Evolutionary conservation across 257 asterid species (phyloP).

Genomic region (Echites panduratus): DNA sequence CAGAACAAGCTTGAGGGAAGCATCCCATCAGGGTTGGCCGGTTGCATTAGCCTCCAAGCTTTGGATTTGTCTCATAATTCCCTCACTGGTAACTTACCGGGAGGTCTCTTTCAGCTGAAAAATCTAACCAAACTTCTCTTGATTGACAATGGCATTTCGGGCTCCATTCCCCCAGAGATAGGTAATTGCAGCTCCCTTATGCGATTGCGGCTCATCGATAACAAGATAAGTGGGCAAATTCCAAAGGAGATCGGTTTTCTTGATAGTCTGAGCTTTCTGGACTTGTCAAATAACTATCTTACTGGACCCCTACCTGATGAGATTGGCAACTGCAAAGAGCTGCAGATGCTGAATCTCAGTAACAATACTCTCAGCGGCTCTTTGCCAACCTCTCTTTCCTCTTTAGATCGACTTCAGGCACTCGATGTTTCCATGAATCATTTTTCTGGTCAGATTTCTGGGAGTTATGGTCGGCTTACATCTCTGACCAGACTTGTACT

Average conservation of each 20-base stretch:
- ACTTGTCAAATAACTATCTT: slow-evolving; percentile 49
- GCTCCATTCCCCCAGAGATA: slow-evolving; percentile 59
- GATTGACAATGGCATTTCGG: slow-evolving; percentile 60
- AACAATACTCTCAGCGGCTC: slow-evolving; percentile 51
- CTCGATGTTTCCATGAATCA: slow-evolving; percentile 56
- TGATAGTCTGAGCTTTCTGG: slow-evolving; percentile 57
- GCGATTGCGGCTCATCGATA: slow-evolving; percentile 51
- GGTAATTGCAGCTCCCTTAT: slow-evolving; percentile 55
- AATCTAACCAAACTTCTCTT: slow-evolving; percentile 64
- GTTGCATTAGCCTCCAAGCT: slow-evolving; percentile 64
- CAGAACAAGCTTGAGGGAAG: slow-evolving; percentile 69
- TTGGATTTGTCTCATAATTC: slow-evolving; percentile 63
- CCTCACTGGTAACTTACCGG: slow-evolving; percentile 56
- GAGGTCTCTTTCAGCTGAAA: slow-evolving; percentile 47
- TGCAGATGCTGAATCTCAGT: slow-evolving; percentile 60
- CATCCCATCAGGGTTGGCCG: slow-evolving; percentile 51
- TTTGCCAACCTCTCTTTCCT: slow-evolving; percentile 49
- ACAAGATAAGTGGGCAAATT: slow-evolving; percentile 53
- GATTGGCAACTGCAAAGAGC: slow-evolving; percentile 50
- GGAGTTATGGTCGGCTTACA: slow-evolving; percentile 42
- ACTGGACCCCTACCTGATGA: slow-evolving; percentile 58
- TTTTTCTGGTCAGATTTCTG: slow-evolving; percentile 49
- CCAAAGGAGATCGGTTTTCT: slow-evolving; percentile 55
- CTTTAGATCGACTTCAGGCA: slow-evolving; percentile 45
- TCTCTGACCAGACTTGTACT: slow-evolving; percentile 52